These are phyloP conservation scores for Fimicolochytrium jonesii DNA, from an alignment of 192 early-diverging fungal genomes.

Conservation along the genomic window DNA sequence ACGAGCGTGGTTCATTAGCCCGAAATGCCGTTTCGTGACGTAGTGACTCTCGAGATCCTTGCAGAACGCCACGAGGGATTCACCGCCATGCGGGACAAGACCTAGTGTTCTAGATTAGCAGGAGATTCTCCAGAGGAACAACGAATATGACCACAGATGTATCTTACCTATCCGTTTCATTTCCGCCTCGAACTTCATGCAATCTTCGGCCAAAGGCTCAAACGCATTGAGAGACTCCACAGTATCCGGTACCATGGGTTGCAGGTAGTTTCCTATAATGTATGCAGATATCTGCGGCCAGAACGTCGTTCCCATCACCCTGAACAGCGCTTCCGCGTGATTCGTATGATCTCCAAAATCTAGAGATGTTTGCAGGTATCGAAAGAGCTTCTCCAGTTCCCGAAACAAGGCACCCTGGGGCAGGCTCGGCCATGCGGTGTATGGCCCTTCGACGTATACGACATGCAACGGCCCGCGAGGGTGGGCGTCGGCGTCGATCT, in stretches of 20 bases:
- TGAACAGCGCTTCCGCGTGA: background rate
- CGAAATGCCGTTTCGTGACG: background rate
- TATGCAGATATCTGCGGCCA: background rate
- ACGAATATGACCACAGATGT: too few relatives aligned
- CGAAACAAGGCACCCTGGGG: background rate
- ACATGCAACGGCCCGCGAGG: background rate
- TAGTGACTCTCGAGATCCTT: background rate
- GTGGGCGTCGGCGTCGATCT: background rate
- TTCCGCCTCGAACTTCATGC: background rate
- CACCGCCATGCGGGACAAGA: too few relatives aligned
- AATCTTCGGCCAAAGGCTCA: background rate
- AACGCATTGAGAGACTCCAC: background rate
- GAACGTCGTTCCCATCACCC: conserved; percentile 3
- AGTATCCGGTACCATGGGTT: background rate
- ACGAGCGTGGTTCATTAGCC: background rate
- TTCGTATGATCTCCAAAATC: too few relatives aligned
- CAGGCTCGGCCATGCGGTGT: background rate
- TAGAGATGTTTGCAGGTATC: background rate
- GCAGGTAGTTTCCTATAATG: conserved; percentile 10
- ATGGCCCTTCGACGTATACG: background rate
- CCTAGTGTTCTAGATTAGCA: too few relatives aligned
- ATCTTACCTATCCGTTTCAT: too few relatives aligned
- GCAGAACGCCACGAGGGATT: background rate
- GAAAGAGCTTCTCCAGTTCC: background rate
- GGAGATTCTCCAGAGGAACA: too few relatives aligned